Conservation (phyloP, 2,329 filamentous ascomycete species). For the Ascomycota sp. region DNA sequence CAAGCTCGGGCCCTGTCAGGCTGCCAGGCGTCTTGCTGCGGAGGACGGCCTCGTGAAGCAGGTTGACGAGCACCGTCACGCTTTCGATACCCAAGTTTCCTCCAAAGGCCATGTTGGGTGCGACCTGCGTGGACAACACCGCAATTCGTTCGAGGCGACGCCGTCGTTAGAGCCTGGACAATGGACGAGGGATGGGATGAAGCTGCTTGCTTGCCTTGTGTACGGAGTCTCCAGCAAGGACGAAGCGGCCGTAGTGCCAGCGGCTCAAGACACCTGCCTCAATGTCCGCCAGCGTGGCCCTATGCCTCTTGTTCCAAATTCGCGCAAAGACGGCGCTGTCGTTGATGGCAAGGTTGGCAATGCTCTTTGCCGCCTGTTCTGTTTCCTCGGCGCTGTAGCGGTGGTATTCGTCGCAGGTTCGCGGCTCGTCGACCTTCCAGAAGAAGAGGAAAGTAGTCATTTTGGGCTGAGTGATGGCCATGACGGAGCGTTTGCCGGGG, state of each 20-base stretch:
- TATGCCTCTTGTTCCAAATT: slow-evolving; percentile 8
- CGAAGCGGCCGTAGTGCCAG: slow-evolving; percentile 11
- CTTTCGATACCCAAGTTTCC: slow-evolving; percentile 11
- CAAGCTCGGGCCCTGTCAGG: neutral
- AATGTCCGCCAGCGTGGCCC: slow-evolving; percentile 7
- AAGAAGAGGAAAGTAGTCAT: neutral
- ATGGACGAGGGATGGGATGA: too few species aligned
- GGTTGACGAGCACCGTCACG: slow-evolving; percentile 6
- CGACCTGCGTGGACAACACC: neutral
- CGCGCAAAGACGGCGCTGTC: slow-evolving; percentile 12
- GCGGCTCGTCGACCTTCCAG: neutral
- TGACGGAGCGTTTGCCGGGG: neutral
- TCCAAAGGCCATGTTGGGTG: slow-evolving; percentile 9
- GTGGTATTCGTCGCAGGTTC: neutral
- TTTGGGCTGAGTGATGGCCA: neutral
- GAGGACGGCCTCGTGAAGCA: slow-evolving; percentile 3
- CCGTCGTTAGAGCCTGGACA: too few species aligned
- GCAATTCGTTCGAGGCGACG: slow-evolving; percentile 1
- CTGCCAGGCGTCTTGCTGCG: neutral
- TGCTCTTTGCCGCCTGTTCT: slow-evolving; percentile 7
- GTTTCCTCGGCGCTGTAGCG: slow-evolving; percentile 8
- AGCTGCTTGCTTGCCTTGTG: slow-evolving; percentile 8
- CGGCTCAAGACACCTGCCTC: slow-evolving; percentile 11
- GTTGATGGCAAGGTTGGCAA: slow-evolving; percentile 8
- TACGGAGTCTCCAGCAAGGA: slow-evolving; percentile 12